These are phyloP conservation scores for Circinella minor DNA, from an alignment of 371 early-diverging fungal genomes.

Conservation along the genomic window DNA sequence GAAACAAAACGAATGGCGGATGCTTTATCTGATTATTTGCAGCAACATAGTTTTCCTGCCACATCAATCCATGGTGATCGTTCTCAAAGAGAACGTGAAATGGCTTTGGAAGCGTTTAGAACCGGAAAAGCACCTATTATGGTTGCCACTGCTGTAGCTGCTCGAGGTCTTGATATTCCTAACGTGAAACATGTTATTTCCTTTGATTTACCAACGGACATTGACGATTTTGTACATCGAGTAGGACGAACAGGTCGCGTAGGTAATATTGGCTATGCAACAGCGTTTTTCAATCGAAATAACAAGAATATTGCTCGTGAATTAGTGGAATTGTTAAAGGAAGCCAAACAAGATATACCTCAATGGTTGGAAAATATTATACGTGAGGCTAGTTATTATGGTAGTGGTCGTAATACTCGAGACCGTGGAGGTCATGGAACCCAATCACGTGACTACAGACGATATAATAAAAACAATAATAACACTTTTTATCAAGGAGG, in stretches of 20 bases:
- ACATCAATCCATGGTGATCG: conserved; percentile 96
- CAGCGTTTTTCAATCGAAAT: conserved; percentile 93
- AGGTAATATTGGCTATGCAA: conserved; percentile 87
- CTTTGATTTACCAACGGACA: conserved; percentile 89
- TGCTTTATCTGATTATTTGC: conserved; percentile 74
- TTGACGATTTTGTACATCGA: conserved; percentile 94
- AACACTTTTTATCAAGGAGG: background rate
- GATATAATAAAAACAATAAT: conserved; percentile 11
- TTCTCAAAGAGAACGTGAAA: conserved; percentile 92
- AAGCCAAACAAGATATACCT: conserved; percentile 50
- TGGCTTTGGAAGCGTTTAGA: conserved; percentile 85
- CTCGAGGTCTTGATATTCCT: conserved; percentile 95
- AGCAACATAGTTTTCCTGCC: conserved; percentile 72
- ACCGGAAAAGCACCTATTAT: conserved; percentile 85
- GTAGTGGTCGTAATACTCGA: conserved; percentile 14
- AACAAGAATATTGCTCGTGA: conserved; percentile 83
- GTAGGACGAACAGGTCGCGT: conserved; percentile 93
- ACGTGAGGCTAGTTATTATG: conserved; percentile 12
- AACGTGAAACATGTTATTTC: conserved; percentile 88
- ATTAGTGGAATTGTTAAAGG: conserved; percentile 69
- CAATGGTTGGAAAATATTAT: conserved; percentile 58
- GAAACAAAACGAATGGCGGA: conserved; percentile 98
- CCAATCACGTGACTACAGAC: conserved; percentile 13
- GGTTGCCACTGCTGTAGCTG: conserved; percentile 98
- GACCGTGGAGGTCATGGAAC: background rate